Percentiles rank a stretch among this genome's conserved stretches.
Evolutionary conservation across 306 rosid genomes (phyloP).

Genomic region (Vachellia collinsii): DNA sequence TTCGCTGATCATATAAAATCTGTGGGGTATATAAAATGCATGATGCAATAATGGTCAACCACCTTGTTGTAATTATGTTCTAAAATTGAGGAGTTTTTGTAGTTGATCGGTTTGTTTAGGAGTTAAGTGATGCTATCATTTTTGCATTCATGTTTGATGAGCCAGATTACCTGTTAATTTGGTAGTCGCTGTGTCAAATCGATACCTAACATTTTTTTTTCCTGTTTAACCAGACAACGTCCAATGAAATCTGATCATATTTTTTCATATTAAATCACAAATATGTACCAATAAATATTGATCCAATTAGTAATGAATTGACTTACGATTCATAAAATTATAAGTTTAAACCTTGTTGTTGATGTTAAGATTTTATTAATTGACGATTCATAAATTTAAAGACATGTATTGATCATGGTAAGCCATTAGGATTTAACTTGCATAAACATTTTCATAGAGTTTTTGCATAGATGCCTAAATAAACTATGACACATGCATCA

Average conservation of each 20-base stretch:
- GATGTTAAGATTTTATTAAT: too few relatives aligned
- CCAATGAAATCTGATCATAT: neutral
- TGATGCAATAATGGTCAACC: neutral
- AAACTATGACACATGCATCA: neutral
- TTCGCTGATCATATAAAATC: neutral
- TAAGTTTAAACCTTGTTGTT: too few relatives aligned
- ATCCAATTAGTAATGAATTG: too few relatives aligned
- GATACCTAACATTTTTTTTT: neutral
- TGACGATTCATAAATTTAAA: too few relatives aligned
- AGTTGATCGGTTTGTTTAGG: conserved; percentile 1
- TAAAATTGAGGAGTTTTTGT: neutral
- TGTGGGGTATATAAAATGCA: neutral
- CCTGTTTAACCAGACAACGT: conserved; percentile 7
- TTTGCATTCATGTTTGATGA: neutral
- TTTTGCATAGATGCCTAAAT: too few relatives aligned
- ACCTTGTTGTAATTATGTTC: neutral
- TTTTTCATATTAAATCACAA: neutral
- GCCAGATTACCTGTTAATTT: conserved; percentile 5
- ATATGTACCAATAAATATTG: too few relatives aligned
- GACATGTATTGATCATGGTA: too few relatives aligned
- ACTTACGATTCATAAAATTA: too few relatives aligned
- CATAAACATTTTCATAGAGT: too few relatives aligned
- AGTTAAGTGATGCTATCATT: neutral
- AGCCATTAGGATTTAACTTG: too few relatives aligned
- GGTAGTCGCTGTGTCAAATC: conserved; percentile 13